Evolutionary conservation across 2,329 filamentous ascomycete species (phyloP).

Genomic region (Aspergillus sp.): DNA sequence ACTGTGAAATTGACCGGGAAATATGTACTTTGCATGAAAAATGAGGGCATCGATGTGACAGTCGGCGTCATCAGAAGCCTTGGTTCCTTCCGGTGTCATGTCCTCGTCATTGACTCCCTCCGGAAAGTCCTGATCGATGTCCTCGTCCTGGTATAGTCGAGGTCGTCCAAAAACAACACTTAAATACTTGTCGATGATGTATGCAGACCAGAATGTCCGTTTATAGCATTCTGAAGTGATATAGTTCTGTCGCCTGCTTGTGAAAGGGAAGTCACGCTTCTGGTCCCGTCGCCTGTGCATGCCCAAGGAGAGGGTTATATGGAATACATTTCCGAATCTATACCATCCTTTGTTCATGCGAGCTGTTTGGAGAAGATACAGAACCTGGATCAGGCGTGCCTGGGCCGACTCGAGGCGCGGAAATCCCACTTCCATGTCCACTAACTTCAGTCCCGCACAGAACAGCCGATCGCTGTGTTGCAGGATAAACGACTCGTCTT

Average conservation of each 20-base stretch:
- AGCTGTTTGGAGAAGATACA: constrained; percentile 47
- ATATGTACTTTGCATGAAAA: constrained; percentile 39
- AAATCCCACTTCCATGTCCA: constrained; percentile 37
- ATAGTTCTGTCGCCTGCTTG: constrained; percentile 21
- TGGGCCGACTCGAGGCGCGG: constrained; percentile 44
- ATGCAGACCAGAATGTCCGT: constrained; percentile 59
- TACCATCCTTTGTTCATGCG: constrained; percentile 52
- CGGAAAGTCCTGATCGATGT: constrained; percentile 60
- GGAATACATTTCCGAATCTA: constrained; percentile 45
- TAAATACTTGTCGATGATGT: constrained; percentile 59
- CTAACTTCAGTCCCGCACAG: constrained; percentile 32
- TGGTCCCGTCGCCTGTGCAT: constrained; percentile 19
- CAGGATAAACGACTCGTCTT: background rate
- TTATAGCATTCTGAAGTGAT: constrained; percentile 45
- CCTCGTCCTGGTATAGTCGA: constrained; percentile 58
- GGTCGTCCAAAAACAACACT: constrained; percentile 59
- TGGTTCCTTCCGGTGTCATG: constrained; percentile 42
- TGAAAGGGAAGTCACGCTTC: constrained; percentile 13
- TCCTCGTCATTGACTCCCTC: constrained; percentile 51
- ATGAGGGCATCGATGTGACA: constrained; percentile 37
- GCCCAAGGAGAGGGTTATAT: constrained; percentile 35
- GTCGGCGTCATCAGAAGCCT: constrained; percentile 24
- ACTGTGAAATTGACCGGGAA: background rate
- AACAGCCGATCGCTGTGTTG: constrained; percentile 12
- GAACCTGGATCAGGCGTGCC: constrained; percentile 44